Conservation (phyloP, 345 rosid genomes). For the Gossypium sturtianum region DNA sequence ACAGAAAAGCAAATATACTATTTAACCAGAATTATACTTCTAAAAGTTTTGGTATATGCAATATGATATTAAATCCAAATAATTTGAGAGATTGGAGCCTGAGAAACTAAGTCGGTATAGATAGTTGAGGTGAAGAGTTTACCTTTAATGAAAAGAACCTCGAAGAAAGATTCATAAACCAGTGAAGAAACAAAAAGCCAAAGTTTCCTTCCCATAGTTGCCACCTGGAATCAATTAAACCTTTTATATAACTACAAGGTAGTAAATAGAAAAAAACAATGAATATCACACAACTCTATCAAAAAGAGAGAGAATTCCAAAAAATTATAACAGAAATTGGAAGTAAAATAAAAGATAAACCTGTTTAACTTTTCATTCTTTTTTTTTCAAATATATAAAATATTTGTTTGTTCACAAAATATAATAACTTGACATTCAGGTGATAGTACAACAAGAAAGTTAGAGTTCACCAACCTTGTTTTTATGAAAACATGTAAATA, state of each 20-base stretch:
- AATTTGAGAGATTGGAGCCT: neutral
- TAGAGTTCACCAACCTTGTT: conserved; percentile 48
- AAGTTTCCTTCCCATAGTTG: conserved; percentile 49
- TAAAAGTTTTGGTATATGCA: neutral
- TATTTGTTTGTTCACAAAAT: neutral
- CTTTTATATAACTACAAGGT: conserved; percentile 7
- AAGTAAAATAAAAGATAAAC: neutral
- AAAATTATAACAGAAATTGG: neutral
- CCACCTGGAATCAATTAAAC: conserved; percentile 50
- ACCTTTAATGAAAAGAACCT: conserved; percentile 66
- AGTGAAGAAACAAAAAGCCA: conserved; percentile 39
- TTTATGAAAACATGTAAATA: conserved; percentile 53
- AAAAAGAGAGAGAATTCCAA: neutral
- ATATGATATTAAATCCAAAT: neutral
- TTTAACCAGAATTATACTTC: neutral
- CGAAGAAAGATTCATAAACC: conserved; percentile 61
- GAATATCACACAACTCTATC: neutral
- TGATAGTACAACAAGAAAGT: neutral
- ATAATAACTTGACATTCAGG: neutral
- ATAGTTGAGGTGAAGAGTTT: conserved; percentile 4
- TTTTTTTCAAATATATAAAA: neutral
- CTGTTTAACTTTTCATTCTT: neutral
- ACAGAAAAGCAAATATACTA: neutral
- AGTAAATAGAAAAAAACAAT: neutral
- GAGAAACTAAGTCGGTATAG: neutral